phyloP scores from a whole-genome alignment of 495 filamentous ascomycete species.

The Penicillium robsamsonii region DNA sequence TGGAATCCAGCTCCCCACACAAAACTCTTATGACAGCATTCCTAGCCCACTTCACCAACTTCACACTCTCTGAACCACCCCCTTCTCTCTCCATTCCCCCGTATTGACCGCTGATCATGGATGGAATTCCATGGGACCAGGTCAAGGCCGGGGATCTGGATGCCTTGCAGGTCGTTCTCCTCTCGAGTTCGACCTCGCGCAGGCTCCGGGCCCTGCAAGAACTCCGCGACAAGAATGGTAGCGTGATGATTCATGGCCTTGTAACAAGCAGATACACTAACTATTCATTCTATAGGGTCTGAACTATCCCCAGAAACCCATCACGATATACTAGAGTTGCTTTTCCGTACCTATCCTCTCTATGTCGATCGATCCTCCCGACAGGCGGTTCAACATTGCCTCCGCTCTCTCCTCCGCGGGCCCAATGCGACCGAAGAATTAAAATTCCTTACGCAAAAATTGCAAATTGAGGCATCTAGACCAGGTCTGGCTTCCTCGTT shows the following conservation, averaged over 20 bases:
- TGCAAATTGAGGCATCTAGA: constrained; percentile 67
- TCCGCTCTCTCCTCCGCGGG: constrained; percentile 61
- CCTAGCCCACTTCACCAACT: constrained; percentile 27
- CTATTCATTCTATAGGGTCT: constrained; percentile 21
- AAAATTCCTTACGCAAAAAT: constrained; percentile 55
- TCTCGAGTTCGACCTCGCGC: constrained; percentile 50
- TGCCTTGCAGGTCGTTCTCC: constrained; percentile 43
- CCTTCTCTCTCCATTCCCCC: constrained; percentile 25
- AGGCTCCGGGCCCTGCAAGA: constrained; percentile 48
- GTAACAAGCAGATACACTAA: constrained; percentile 11
- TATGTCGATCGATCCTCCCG: constrained; percentile 85
- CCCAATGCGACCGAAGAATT: constrained; percentile 50
- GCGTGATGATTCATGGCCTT: constrained; percentile 7
- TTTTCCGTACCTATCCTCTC: constrained; percentile 82
- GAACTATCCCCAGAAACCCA: constrained; percentile 36
- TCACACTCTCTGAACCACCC: constrained; percentile 14
- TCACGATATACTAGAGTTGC: constrained; percentile 57
- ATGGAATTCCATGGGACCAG: constrained; percentile 50
- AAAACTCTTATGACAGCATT: constrained; percentile 52
- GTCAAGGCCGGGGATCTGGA: constrained; percentile 48
- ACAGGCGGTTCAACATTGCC: constrained; percentile 72
- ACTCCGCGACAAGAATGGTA: constrained; percentile 49
- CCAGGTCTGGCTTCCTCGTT: constrained; percentile 69
- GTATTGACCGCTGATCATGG: constrained; percentile 44
- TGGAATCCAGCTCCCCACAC: constrained; percentile 27